These are phyloP conservation scores for Botryotinia calthae DNA, from an alignment of 2,329 filamentous ascomycete species.

Conservation along the genomic window DNA sequence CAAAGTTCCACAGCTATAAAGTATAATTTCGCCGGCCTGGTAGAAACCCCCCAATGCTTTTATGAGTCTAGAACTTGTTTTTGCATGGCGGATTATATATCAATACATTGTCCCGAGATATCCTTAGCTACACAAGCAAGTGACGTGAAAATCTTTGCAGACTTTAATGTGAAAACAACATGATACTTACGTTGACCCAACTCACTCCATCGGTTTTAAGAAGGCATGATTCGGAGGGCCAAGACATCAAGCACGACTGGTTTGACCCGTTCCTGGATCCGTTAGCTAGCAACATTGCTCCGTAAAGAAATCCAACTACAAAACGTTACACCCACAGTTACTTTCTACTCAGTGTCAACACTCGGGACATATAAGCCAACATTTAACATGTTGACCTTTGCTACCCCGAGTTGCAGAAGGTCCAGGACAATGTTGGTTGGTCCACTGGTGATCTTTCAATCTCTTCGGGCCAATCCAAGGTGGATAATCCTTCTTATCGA, in stretches of 20 bases:
- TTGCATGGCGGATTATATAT: neutral
- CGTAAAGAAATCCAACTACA: neutral
- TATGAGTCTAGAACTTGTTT: neutral
- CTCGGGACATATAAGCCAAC: conserved; percentile 1
- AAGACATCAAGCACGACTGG: conserved; percentile 1
- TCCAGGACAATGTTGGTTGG: neutral
- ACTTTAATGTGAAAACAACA: neutral
- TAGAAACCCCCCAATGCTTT: neutral
- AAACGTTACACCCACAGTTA: neutral
- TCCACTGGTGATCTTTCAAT: neutral
- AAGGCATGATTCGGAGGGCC: neutral
- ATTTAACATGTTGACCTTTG: neutral
- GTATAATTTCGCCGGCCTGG: neutral
- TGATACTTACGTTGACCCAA: neutral
- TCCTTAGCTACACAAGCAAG: neutral
- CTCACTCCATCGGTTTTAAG: conserved; percentile 9
- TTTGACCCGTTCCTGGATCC: neutral
- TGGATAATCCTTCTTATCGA: neutral
- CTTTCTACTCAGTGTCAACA: neutral
- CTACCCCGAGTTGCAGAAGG: conserved; percentile 11
- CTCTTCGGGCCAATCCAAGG: neutral
- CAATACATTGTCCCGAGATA: neutral
- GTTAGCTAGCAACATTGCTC: neutral
- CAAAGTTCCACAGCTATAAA: neutral
- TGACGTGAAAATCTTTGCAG: neutral